These are phyloP conservation scores for Zoysia matrella DNA, from an alignment of 202 grass and related monocot genomes.

Conservation along the genomic window DNA sequence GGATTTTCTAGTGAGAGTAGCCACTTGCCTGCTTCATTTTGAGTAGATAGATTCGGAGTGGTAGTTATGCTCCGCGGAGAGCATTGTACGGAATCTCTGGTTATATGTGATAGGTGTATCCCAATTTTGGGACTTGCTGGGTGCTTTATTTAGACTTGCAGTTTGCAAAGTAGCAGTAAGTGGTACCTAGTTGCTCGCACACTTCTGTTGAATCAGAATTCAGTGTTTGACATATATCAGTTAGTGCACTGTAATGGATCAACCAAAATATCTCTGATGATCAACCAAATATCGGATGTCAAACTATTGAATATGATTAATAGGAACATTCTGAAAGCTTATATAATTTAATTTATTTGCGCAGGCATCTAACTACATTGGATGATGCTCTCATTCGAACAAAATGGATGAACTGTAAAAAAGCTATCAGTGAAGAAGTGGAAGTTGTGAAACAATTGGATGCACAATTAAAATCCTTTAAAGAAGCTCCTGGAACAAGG, in stretches of 20 bases:
- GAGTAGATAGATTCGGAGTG: conserved; percentile 7
- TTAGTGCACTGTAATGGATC: not conserved
- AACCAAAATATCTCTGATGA: not conserved
- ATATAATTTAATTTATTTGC: not conserved
- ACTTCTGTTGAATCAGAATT: not conserved
- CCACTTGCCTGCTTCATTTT: conserved; percentile 1
- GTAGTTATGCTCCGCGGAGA: not conserved
- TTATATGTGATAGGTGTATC: conserved; percentile 1
- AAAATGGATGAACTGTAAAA: conserved; percentile 98
- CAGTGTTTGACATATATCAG: not conserved
- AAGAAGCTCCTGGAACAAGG: conserved; percentile 73
- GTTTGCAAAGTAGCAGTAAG: conserved; percentile 16
- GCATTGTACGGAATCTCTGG: not conserved
- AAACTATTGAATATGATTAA: not conserved
- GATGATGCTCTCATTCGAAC: conserved; percentile 70
- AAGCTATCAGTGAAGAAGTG: conserved; percentile 88
- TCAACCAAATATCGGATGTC: not conserved
- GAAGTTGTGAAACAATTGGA: conserved; percentile 94
- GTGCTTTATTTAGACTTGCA: conserved; percentile 36
- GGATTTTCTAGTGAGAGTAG: not conserved
- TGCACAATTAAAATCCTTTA: conserved; percentile 84
- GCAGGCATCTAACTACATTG: conserved; percentile 89
- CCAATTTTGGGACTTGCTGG: conserved; percentile 25
- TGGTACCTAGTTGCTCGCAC: not conserved
- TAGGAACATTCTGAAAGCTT: not conserved